Base-by-base conservation (phyloP, 2,329 filamentous ascomycete genomes). In the Aspergillus sp. region DNA sequence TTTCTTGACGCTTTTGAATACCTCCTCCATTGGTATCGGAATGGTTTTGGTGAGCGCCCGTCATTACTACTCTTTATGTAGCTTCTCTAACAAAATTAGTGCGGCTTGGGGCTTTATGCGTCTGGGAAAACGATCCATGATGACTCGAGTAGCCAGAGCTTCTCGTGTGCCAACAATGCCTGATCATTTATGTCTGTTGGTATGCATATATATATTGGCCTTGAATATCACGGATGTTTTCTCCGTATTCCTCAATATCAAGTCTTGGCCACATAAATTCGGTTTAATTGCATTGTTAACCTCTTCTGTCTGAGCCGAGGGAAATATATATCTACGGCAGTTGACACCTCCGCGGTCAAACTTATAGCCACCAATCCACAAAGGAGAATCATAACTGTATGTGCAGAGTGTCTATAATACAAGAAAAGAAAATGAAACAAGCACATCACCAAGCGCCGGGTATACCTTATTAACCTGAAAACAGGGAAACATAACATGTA, bases 51-150 rank as follows among this genome's bases (percentile, higher is more conserved):
- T 66, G 57, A 1, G 64, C 58, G 25, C n/a, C 11, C 3, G 11
- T 21, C 2, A 11, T 2, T 5, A 10, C 9, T 21, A 31, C 14
- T 16, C 5, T 3, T 23, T 6, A 14, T 7, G 16, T 11, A n/a
- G 3, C 11, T 38, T 17, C 11, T 54, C 46, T 52, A 21, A 32
- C 13, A 13, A 23, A 3, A 23, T n/a, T 23, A 64, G 59, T 69
- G 68, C 41, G 65, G 65, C 47, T 61, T 70, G n/a, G 68, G 68
- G n/a, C 64, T 70, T 10, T 70, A 63, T 49, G 65, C 68, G 17
- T 70, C 68, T 13, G 67, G 68, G 2, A 70, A 69, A 44, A 61
- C 65, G 14, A 59, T 70, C 17, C 67, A 70, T 23, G 67, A 70
- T 41, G 60, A 68, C 41, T 59, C 65, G 20, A 63, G 62, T 48